Percentiles rank a stretch among this genome's conserved stretches.
Conservation (phyloP, 768 basidiomycete species). For the Russula olivacea region DNA sequence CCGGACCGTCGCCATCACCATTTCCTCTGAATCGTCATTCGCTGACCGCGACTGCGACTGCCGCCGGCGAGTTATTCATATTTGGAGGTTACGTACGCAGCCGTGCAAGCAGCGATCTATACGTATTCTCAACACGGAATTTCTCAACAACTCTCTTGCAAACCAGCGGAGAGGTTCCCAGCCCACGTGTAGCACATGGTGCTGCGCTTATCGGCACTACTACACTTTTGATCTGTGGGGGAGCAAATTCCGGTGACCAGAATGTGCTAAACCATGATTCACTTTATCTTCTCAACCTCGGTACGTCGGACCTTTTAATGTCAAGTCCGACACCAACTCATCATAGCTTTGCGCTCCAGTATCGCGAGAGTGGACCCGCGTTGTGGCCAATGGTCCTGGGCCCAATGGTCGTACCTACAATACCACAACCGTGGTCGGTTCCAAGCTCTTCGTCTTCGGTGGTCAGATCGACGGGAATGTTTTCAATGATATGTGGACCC, state of each 20-base stretch:
- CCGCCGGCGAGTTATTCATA: slow-evolving; percentile 86
- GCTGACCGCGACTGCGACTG: slow-evolving; percentile 55
- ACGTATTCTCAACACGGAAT: slow-evolving; percentile 69
- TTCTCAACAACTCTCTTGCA: slow-evolving; percentile 76
- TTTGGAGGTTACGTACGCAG: slow-evolving; percentile 65
- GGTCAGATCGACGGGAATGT: slow-evolving; percentile 94
- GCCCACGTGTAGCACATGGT: slow-evolving; percentile 79
- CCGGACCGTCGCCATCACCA: slow-evolving; percentile 45
- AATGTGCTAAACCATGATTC: slow-evolving; percentile 68
- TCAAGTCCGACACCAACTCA: not conserved
- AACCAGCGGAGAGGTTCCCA: slow-evolving; percentile 83
- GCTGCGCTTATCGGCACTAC: slow-evolving; percentile 94
- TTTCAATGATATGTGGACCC: slow-evolving; percentile 91
- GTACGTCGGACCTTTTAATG: slow-evolving; percentile 42
- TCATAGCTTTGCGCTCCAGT: slow-evolving; percentile 40
- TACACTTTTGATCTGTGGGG: slow-evolving; percentile 83
- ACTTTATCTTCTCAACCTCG: slow-evolving; percentile 88
- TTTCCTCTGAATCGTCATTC: slow-evolving; percentile 95
- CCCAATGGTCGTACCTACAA: slow-evolving; percentile 89
- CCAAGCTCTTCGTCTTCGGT: slow-evolving; percentile 91
- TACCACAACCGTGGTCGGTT: slow-evolving; percentile 86
- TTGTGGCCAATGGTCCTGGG: slow-evolving; percentile 53
- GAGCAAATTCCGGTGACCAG: slow-evolving; percentile 50
- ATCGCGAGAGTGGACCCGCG: slow-evolving; percentile 90
- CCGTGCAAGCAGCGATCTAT: slow-evolving; percentile 82